These are phyloP conservation scores for Candida cerambycidarum DNA, from an alignment of 805 yeast species.

Conservation along the genomic window DNA sequence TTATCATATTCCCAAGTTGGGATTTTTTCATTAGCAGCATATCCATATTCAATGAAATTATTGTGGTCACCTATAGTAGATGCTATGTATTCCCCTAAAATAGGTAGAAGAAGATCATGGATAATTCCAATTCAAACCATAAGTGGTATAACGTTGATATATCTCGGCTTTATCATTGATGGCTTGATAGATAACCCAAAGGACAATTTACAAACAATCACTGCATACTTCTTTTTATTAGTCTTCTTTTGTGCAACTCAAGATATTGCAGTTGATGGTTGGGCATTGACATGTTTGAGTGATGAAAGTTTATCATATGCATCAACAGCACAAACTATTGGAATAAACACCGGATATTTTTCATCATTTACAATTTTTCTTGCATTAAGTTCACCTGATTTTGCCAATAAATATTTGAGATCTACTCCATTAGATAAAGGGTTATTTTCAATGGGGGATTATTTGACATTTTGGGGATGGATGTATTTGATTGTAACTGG, in stretches of 20 bases:
- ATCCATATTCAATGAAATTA: conserved; percentile 89
- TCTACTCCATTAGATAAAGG: conserved; percentile 60
- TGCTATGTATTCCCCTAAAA: conserved; percentile 61
- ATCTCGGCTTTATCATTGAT: conserved; percentile 62
- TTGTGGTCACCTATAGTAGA: conserved; percentile 97
- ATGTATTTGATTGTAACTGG: conserved; percentile 59
- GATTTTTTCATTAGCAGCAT: conserved; percentile 84
- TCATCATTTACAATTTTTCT: conserved; percentile 86
- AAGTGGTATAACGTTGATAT: conserved; percentile 67
- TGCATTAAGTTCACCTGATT: conserved; percentile 88
- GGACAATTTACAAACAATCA: conserved; percentile 53
- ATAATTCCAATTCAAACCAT: conserved; percentile 86
- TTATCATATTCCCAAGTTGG: conserved; percentile 89
- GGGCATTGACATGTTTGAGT: conserved; percentile 91
- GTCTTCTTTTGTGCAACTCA: conserved; percentile 95
- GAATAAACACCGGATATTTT: conserved; percentile 91
- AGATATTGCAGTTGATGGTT: conserved; percentile 98
- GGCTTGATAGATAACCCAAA: conserved; percentile 50
- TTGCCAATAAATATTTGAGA: conserved; percentile 83
- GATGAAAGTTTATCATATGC: conserved; percentile 83
- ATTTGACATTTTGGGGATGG: conserved; percentile 77
- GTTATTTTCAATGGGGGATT: conserved; percentile 67
- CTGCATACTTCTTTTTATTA: conserved; percentile 69
- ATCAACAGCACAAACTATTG: conserved; percentile 96
- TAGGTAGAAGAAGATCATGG: conserved; percentile 92